Evolutionary conservation across 2,329 filamentous ascomycete species (phyloP).

Genomic region (Colletotrichum trifolii): DNA sequence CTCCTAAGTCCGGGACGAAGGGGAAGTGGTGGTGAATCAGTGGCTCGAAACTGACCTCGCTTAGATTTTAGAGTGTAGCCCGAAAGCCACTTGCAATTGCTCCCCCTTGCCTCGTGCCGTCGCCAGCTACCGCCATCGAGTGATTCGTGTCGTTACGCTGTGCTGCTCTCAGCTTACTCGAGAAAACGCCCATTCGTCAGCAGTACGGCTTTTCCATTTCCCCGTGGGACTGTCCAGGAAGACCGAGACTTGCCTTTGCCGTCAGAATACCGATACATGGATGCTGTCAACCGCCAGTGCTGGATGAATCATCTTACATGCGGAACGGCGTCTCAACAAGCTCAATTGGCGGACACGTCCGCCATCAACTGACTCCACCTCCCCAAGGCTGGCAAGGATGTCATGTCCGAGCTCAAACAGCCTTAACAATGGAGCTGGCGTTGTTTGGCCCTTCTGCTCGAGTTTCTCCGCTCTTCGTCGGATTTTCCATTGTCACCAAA

Average conservation of each 20-base stretch:
- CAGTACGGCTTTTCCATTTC: conserved; percentile 9
- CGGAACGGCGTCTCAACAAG: conserved; percentile 3
- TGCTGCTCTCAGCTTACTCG: conserved; percentile 17
- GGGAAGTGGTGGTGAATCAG: conserved; percentile 6
- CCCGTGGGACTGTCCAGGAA: too few species aligned
- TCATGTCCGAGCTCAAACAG: conserved; percentile 5
- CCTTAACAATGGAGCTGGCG: neutral
- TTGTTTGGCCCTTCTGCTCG: neutral
- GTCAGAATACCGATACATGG: too few species aligned
- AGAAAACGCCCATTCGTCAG: neutral
- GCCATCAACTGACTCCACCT: neutral
- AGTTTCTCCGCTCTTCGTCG: conserved; percentile 6
- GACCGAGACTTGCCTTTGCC: too few species aligned
- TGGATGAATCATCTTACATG: conserved; percentile 1
- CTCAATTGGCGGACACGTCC: neutral
- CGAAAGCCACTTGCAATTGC: conserved; percentile 16
- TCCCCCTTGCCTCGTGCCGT: neutral
- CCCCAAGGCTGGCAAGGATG: neutral
- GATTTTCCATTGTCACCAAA: neutral
- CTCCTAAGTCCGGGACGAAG: conserved; percentile 12
- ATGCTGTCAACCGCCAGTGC: neutral
- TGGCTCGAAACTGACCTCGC: conserved; percentile 4
- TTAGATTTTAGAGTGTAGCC: conserved; percentile 5
- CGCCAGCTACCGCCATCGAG: neutral
- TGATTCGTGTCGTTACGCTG: conserved; percentile 12